Percentiles rank a stretch among this genome's conserved stretches.
Conservation (phyloP, 331 rosid species). For the Ulmus americana region DNA sequence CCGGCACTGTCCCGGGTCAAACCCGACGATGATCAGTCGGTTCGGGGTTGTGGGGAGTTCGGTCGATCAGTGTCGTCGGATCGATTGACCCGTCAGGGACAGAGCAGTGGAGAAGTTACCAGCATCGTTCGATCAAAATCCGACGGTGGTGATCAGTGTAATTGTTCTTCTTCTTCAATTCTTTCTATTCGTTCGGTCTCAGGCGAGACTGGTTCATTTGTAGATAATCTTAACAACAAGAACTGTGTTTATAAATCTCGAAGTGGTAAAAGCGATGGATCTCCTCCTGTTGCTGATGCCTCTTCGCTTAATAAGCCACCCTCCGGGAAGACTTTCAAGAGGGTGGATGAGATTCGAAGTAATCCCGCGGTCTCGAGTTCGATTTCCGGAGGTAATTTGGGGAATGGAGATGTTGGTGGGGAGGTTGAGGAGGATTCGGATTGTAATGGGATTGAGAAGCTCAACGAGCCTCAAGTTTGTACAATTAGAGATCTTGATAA, state of each 20-base stretch:
- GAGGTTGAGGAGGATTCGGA: conserved; percentile 27
- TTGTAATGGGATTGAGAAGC: conserved; percentile 30
- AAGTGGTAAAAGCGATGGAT: conserved; percentile 37
- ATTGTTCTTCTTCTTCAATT: conserved; percentile 27
- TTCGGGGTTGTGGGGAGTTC: conserved; percentile 29
- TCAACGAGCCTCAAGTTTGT: conserved; percentile 36
- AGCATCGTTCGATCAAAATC: conserved; percentile 58
- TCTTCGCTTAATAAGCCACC: conserved; percentile 56
- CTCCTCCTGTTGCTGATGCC: conserved; percentile 26
- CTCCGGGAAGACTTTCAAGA: conserved; percentile 39
- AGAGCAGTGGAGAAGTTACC: conserved; percentile 15
- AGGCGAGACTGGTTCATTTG: conserved; percentile 35
- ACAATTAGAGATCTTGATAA: conserved; percentile 85
- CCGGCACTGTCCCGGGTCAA: conserved; percentile 49
- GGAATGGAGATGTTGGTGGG: conserved; percentile 11
- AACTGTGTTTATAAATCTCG: conserved; percentile 31
- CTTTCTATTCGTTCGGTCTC: conserved; percentile 41
- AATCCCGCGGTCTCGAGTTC: conserved; percentile 24
- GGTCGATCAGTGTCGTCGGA: conserved; percentile 53
- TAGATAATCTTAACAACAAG: conserved; percentile 34
- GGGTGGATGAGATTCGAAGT: conserved; percentile 40
- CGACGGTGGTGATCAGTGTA: conserved; percentile 39
- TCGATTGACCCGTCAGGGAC: conserved; percentile 28
- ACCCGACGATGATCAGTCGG: conserved; percentile 19
- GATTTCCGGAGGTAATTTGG: conserved; percentile 24